Evolutionary conservation across 2,329 filamentous ascomycete genomes (phyloP), one percentile per base, ranked within the genome.

Genomic region (Hirsutella rhossiliensis): DNA sequence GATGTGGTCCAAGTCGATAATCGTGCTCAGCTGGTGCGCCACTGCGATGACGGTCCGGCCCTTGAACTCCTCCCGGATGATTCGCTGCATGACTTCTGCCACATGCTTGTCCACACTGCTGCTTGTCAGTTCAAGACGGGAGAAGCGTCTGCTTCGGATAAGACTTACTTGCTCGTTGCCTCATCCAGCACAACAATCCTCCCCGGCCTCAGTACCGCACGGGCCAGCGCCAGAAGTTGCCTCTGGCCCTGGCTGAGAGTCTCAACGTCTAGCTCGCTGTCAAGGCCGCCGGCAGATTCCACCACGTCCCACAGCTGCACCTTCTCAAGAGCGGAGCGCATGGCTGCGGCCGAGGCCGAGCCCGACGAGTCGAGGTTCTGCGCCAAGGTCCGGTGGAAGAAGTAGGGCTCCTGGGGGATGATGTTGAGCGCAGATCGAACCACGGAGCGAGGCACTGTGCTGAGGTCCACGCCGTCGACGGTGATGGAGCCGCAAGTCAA

Each of bases 221-320:
- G 60, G 0, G 67, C 71, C 13, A 76, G 56, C 11, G 62, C 64
- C 42, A 75, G 65, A 0, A 75, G 54, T 52, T 76, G 73, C 38
- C 59, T 56, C 48, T 76, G 66, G 1, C 72, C 72, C 38, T 69
- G 64, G 0, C 67, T 72, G 11, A 69, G 54, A 3, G 55, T 48
- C 1, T 62, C 47, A 2, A 54, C 48, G 7, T 54, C 50, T 17
- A 71, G 61, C 0, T 55, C 50, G 1, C 47, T 52, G 11, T 62
- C 57, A 3, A 73, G 55, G 0, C 64, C 63, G 2, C 65, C 65
- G 3, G 57, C 56, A 1, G 56, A 49, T 4, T 62, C 52, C 18
- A 75, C 52, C 2, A 63, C 56, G 3, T 62, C 54, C 62, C 64
- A 68, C 0, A 78, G 54, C 13, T 67, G 61, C 0, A 74, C 68